These are phyloP conservation scores for Arxiozyma bovina DNA, from an alignment of 1,139 yeast species.

Conservation along the genomic window DNA sequence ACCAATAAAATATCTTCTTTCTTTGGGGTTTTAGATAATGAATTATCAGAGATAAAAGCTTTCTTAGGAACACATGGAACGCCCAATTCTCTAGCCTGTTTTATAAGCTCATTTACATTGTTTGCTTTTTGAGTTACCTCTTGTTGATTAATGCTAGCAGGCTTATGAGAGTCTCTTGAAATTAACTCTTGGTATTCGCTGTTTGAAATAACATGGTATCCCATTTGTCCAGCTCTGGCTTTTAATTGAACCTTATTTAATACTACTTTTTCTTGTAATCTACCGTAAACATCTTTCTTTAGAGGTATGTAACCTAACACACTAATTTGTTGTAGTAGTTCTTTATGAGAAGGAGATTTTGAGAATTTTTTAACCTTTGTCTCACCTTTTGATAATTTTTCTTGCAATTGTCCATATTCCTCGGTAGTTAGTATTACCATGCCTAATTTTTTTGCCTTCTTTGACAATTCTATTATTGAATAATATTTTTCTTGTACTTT, in stretches of 20 bases:
- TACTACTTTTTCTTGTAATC: slow-evolving; percentile 2
- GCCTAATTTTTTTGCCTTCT: slow-evolving; percentile 4
- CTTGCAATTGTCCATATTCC: slow-evolving; percentile 1
- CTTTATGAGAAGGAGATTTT: neutral
- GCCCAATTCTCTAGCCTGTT: slow-evolving; percentile 3
- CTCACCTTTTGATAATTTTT: neutral
- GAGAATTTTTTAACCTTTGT: neutral
- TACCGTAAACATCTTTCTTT: slow-evolving; percentile 8
- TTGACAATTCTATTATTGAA: neutral
- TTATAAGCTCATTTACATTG: neutral
- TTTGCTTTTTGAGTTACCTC: neutral
- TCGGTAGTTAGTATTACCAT: neutral
- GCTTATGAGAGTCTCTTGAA: neutral
- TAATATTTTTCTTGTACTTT: neutral
- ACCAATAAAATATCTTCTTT: slow-evolving; percentile 1
- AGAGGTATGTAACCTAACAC: slow-evolving; percentile 8
- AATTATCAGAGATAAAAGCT: neutral
- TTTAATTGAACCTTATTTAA: slow-evolving; percentile 8
- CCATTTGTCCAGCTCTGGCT: slow-evolving; percentile 30
- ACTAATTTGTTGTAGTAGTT: neutral
- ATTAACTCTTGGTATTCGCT: slow-evolving; percentile 15
- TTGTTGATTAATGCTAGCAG: neutral
- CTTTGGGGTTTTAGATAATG: neutral
- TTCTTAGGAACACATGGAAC: slow-evolving; percentile 2
- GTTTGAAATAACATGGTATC: slow-evolving; percentile 29